Evolutionary conservation across 495 filamentous ascomycete genomes (phyloP).

Genomic region (Jackrogersella multiformis): DNA sequence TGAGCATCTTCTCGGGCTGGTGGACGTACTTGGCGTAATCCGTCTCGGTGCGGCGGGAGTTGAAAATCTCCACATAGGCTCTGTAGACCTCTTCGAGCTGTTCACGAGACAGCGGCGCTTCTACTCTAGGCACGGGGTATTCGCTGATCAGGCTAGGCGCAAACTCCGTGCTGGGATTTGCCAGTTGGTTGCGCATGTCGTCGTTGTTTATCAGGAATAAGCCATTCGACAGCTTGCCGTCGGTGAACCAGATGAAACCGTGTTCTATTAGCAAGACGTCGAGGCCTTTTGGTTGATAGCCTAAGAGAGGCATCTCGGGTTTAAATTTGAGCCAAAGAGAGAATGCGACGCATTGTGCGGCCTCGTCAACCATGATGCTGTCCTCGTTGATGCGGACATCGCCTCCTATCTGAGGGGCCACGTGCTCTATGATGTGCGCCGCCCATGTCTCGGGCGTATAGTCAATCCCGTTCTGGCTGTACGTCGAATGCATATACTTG

Average conservation of each 20-base stretch:
- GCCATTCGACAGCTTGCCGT: constrained; percentile 32
- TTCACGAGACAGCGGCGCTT: constrained; percentile 21
- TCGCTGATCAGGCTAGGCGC: constrained; percentile 28
- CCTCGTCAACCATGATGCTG: constrained; percentile 33
- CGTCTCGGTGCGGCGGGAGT: constrained; percentile 17
- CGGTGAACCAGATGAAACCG: constrained; percentile 33
- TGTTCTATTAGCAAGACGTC: constrained; percentile 29
- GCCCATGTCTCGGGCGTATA: constrained; percentile 34
- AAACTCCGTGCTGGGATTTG: constrained; percentile 13
- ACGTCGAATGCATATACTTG: constrained; percentile 30
- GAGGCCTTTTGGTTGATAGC: constrained; percentile 21
- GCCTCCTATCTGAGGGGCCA: constrained; percentile 28
- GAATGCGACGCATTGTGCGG: constrained; percentile 25
- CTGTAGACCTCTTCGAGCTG: constrained; percentile 22
- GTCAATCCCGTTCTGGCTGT: constrained; percentile 31
- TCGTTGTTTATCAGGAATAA: constrained; percentile 33
- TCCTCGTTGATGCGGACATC: constrained; percentile 33
- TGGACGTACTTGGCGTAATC: constrained; percentile 30
- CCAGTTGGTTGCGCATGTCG: constrained; percentile 33
- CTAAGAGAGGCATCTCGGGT: constrained; percentile 28
- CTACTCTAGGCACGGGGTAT: constrained; percentile 13
- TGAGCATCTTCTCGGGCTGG: constrained; percentile 21
- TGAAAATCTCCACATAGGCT: constrained; percentile 30
- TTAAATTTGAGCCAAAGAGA: constrained; percentile 33
- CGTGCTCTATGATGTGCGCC: constrained; percentile 18